phyloP scores from a whole-genome alignment of 345 rosid species.

The Streptanthus diversifolius region DNA sequence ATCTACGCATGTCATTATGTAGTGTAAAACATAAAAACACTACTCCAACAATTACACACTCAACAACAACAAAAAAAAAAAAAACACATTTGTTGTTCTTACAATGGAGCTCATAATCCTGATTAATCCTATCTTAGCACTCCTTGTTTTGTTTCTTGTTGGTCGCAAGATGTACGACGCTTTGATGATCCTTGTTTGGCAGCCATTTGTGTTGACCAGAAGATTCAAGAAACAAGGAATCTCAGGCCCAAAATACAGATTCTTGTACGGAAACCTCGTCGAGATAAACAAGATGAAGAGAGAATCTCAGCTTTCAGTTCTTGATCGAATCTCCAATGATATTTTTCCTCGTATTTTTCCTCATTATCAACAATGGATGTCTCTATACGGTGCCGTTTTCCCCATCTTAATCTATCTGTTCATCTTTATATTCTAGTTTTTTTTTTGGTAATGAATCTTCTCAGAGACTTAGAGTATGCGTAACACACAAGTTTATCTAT shows the following conservation, averaged over 20 bases:
- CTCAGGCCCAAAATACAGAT: conserved; percentile 7
- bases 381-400: neutral
- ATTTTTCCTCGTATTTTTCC: neutral
- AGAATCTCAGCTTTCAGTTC: neutral
- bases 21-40: neutral
- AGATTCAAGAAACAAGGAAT: conserved; percentile 32
- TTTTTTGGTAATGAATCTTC: too few relatives aligned
- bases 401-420: too few relatives aligned
- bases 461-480: neutral
- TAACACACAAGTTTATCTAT: neutral
- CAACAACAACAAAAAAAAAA: neutral
- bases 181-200: conserved; percentile 16
- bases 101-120: conserved; percentile 7
- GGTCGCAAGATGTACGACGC: neutral
- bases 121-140: neutral
- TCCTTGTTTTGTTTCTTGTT: neutral
- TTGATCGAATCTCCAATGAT: neutral
- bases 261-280: neutral
- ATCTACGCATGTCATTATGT: too few relatives aligned
- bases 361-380: neutral
- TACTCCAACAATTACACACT: neutral
- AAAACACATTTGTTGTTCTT: neutral
- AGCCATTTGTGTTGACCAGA: conserved; percentile 16
- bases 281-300: neutral
- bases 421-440: too few relatives aligned